These are phyloP conservation scores for Isatis lusitanica DNA, from an alignment of 441 rosid genomes.

Conservation along the genomic window DNA sequence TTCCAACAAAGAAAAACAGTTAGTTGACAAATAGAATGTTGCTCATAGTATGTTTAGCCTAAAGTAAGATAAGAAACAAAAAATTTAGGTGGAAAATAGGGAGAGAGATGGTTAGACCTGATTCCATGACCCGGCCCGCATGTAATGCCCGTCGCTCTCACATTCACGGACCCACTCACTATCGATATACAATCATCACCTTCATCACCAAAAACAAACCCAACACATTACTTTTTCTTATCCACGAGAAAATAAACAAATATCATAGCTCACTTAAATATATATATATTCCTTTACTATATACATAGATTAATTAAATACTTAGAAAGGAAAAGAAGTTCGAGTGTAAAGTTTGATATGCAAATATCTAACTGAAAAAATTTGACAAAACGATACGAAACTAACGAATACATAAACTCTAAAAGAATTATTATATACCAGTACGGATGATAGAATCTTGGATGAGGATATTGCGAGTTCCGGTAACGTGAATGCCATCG, in stretches of 20 bases:
- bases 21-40: conserved; percentile 5
- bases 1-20: conserved; percentile 17
- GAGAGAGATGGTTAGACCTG: conserved; percentile 53
- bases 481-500: conserved; percentile 81
- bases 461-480: conserved; percentile 64
- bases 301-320: not conserved
- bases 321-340: not conserved
- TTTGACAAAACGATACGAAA: not conserved
- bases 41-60: conserved; percentile 9
- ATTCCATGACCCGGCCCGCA: conserved; percentile 98
- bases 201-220: conserved; percentile 33
- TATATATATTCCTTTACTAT: not conserved
- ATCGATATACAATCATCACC: conserved; percentile 95
- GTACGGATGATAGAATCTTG: conserved; percentile 58
- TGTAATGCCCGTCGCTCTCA: conserved; percentile 64
- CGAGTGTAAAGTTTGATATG: not conserved
- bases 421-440: conserved; percentile 43
- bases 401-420: not conserved
- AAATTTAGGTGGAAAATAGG: conserved; percentile 36
- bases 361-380: not conserved
- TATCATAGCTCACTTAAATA: not conserved
- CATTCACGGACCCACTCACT: conserved; percentile 79
- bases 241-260: not conserved
- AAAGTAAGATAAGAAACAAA: conserved; percentile 12
- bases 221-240: conserved; percentile 4